Percentiles rank a stretch among this genome's conserved stretches.
Evolutionary conservation across 2,329 filamentous ascomycete species (phyloP).

Genomic region (Claviceps sp.): DNA sequence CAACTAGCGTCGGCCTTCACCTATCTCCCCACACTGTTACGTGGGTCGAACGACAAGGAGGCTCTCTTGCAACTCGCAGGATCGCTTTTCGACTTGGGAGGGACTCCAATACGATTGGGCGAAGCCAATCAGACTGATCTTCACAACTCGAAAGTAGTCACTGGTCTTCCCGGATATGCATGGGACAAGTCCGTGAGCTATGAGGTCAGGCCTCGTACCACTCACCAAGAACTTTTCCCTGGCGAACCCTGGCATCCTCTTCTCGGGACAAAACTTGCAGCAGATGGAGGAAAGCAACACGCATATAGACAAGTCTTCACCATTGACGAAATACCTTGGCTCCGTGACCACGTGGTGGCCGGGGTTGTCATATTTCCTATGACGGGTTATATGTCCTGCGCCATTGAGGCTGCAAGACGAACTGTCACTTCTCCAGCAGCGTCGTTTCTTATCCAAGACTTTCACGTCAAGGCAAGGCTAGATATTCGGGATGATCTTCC

Average conservation of each 20-base stretch:
- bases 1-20: conserved; percentile 3
- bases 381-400: conserved; percentile 23
- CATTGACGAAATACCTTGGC: conserved; percentile 20
- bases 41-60: conserved; percentile 4
- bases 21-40: conserved; percentile 7
- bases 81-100: conserved; percentile 27
- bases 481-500: conserved; percentile 15
- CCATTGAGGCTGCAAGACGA: conserved; percentile 16
- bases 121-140: conserved; percentile 23
- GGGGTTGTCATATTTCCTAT: conserved; percentile 21
- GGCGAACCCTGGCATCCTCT: conserved; percentile 15
- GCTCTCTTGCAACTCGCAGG: conserved; percentile 19
- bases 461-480: conserved; percentile 11
- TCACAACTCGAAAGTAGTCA: conserved; percentile 6
- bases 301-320: conserved; percentile 21
- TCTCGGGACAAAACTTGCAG: conserved; percentile 12
- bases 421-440: neutral
- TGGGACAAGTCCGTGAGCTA: conserved; percentile 14
- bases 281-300: conserved; percentile 13
- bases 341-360: conserved; percentile 20
- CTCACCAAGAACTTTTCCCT: conserved; percentile 15
- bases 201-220: conserved; percentile 1
- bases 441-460: conserved; percentile 8
- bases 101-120: conserved; percentile 23
- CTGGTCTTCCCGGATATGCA: conserved; percentile 14